Percentiles rank a stretch among this genome's conserved stretches.
Conservation (phyloP, 306 rosid species). For the Spatholobus suberectus region DNA sequence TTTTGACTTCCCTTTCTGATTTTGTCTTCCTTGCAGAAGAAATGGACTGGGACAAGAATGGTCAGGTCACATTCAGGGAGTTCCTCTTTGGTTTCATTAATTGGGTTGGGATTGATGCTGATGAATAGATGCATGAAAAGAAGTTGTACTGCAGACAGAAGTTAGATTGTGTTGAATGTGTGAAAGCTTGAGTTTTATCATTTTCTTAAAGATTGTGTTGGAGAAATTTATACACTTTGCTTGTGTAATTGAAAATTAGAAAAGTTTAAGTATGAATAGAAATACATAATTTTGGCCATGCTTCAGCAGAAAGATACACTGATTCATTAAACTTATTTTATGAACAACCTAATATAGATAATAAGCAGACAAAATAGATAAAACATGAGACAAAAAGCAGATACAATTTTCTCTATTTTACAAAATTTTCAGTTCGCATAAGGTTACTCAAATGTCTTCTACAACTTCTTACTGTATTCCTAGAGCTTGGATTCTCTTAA, state of each 20-base stretch:
- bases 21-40: constrained; percentile 57
- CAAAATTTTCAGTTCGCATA: constrained; percentile 35
- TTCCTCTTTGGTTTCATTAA: constrained; percentile 84
- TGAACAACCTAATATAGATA: constrained; percentile 35
- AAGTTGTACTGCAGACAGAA: constrained; percentile 27
- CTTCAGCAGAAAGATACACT: constrained; percentile 34
- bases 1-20: constrained; percentile 5
- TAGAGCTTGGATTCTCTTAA: constrained; percentile 87
- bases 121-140: constrained; percentile 52
- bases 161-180: constrained; percentile 35
- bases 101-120: constrained; percentile 84
- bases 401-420: constrained; percentile 27
- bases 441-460: neutral
- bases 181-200: constrained; percentile 28
- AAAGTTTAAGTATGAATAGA: constrained; percentile 12
- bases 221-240: constrained; percentile 5
- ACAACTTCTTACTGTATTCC: constrained; percentile 75
- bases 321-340: constrained; percentile 36
- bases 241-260: constrained; percentile 18
- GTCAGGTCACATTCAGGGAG: constrained; percentile 79
- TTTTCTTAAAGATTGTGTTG: constrained; percentile 18
- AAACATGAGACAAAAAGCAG: constrained; percentile 35
- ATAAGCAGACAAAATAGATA: constrained; percentile 30
- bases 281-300: constrained; percentile 17
- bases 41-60: constrained; percentile 91